Base-by-base conservation (phyloP, 768 basidiomycete species). In the Chlorophyllum brunneum region DNA sequence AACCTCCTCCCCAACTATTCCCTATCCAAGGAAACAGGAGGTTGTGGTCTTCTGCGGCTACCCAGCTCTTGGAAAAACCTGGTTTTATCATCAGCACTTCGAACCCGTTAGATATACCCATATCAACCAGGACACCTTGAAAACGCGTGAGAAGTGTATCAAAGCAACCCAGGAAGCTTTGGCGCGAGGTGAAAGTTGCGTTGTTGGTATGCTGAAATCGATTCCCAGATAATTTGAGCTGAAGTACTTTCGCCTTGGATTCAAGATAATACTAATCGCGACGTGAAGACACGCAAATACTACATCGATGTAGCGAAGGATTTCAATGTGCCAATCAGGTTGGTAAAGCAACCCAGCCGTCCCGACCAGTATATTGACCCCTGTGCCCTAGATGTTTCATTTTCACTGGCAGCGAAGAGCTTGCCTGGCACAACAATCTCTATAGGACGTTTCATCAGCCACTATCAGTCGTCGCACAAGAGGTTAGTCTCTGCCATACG, bases 191-290 rank as follows among this genome's bases (percentile, higher is more conserved):
- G 73, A 79, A 62, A 85, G 84, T 48, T 87, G 86, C 59, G 88
- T 94, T 10, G 75, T 98, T 38, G 93, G 90, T 86, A 56, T 56
- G 80, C 65, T n/a, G 8, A 22, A 34, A 33, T 40, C 48, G 15
- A 26, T 45, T 36, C n/a, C 16, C 10, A 31, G 16, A 27, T 29
- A 52, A 16, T 33, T 39, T n/a, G 10, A 38, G n/a, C 30, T 49
- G 27, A 53, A 30, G 55, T 51, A 34, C 8, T 20, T 22, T 52
- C n/a, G 50, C 16, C 34, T n/a, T n/a, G n/a, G n/a, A n/a, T n/a
- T n/a, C n/a, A n/a, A 93, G 94, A 98, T 64, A 97, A 95, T 64
- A 97, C 95, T n/a, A 95, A 95, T 65, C 81, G 92, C 9, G 80
- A 93, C 59, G 61, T 59, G 5, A 61, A 66, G 20, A 94, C 88